Evolutionary conservation across 176 grass and related monocot genomes (phyloP), one percentile per base, ranked within the genome.

Genomic region (Bonia amplexicaulis): DNA sequence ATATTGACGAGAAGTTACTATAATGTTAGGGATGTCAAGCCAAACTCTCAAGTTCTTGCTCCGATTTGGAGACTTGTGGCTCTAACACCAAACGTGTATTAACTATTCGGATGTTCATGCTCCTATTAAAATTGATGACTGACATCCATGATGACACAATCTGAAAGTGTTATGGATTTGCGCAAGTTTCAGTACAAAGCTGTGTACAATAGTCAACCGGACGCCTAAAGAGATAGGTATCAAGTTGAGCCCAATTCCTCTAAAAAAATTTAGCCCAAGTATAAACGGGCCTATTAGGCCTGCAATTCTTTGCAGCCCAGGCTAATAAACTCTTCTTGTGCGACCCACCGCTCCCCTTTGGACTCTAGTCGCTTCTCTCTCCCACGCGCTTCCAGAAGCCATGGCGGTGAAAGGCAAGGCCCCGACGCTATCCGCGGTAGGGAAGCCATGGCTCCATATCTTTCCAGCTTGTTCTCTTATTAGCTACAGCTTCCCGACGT

Each of bases 321-420:
- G 33, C 60, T 35, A 67, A 67, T 19, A 42, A 57, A 66, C 60
- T 29, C 31, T 53, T 66, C 45, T 40, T 6, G 55, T 9, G 48
- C 6, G n/a, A 29, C 23, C 1, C 19, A 19, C 62, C 63, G 0
- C 26, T 68, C 61, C 41, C 20, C 61, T 39, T 27, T 3, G 13
- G 3, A 22, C 25, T 12, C 70, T 31, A 3, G 49, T 59, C 61
- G 14, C 66, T 69, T 76, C 61, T 68, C 51, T 63, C 4, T 39
- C 40, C 37, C 63, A 62, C 79, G 47, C 58, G 48, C 69, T 74
- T 81, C 78, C 27, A 22, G 42, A 77, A 75, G 20, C 62, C 80
- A 88, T 84, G 87, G 55, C 74, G 39, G 55, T 35, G 26, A 46
- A 64, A 33, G 74, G 80, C 74, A 66, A 79, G 45, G 67, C 23